Base-by-base conservation (phyloP, 2,329 filamentous ascomycete species). In the Juglanconis oblonga region DNA sequence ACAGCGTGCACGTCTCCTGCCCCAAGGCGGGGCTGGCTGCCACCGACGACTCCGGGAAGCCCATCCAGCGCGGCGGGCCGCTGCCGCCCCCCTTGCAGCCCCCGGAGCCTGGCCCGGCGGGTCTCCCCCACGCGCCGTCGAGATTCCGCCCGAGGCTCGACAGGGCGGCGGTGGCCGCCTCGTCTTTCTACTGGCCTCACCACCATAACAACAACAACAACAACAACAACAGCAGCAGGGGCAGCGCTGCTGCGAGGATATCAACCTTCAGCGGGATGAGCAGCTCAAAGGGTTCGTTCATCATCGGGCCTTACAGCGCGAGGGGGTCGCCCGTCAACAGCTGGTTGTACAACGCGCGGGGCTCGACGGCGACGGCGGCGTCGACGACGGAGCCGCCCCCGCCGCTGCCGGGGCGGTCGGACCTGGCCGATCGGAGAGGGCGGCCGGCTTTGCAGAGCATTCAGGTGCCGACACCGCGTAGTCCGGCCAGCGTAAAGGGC, bases 361-460 rank as follows among this genome's bases (percentile, higher is more conserved):
- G 36, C 36, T 40, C 36, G 8, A 8, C 36, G 36, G 24, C 24
- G 24, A 24, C 17, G 14, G 14, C 17, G 13, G 4, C n/a, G 4
- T 8, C 14, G n/a, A 9, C 44, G 8, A n/a, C 44, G 14, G n/a
- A 7, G 17, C 8, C 14, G 4, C 17, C 14, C 13, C n/a, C 17
- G 17, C 44, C 14, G 44, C 4, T n/a, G n/a, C n/a, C 44, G 10
- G 44, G 44, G 9, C n/a, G 7, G 35, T 61, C 58, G 17, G 47
- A 38, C 2, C 48, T 61, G 17, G 58, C 58, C 3, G 53, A 52
- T 38, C 35, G 58, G 29, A 49, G 58, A 8, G 58, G 58, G 5
- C 45, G 52, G 31, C 58, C 53, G 35, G 53, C 58, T 8, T 45
- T 57, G 42, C 47, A 55, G 58, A 48, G 54, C 13, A 57, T 61